Evolutionary conservation across 2,329 filamentous ascomycete species (phyloP), one percentile per base, ranked within the genome.

Genomic region (Venturiaceae sp.): DNA sequence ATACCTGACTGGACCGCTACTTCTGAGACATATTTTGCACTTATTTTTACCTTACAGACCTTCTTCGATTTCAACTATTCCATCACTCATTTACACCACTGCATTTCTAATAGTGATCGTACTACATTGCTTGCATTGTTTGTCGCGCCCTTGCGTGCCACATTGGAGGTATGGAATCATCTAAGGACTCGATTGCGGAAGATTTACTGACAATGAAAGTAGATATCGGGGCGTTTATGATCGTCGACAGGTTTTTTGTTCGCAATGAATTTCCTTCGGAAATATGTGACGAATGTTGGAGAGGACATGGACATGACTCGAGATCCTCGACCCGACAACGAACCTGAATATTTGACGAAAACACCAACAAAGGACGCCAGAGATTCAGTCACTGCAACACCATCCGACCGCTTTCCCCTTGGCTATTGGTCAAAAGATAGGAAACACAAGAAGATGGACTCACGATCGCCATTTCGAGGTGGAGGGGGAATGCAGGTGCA

Each of bases 401-500:
- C 23, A 16, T n/a, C 4, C 26, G 23, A 30, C 26, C 16, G 23
- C 44, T 16, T 50, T 16, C 23, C 44, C 4, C 28, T 28, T n/a
- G 44, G 30, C 9, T 50, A 50, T 7, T 50, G 44, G 44, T 50
- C 26, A 13, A 26, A 14, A 7, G 30, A 16, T 26, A 50, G 44
- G 19, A n/a, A 16, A 16, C 28, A 16, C 4, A 23, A 30, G 13
- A 1, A 30, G 11, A 50, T 50, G 44, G 44, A 50, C 30, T 13
- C 44, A 5, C 44, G 44, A 50, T 50, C 44, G 14, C 44, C 44
- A 50, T 50, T 50, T 30, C 44, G 44, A n/a, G 44, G 44, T n/a
- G 44, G 44, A 33, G 61, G 60, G 32, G 73, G 72, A 58, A 85
- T 85, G 80, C 83, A 86, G 70, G 82, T 86, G 55, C 83, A 86